These are phyloP conservation scores for Castanea crenata DNA, from an alignment of 306 rosid genomes.

Conservation along the genomic window DNA sequence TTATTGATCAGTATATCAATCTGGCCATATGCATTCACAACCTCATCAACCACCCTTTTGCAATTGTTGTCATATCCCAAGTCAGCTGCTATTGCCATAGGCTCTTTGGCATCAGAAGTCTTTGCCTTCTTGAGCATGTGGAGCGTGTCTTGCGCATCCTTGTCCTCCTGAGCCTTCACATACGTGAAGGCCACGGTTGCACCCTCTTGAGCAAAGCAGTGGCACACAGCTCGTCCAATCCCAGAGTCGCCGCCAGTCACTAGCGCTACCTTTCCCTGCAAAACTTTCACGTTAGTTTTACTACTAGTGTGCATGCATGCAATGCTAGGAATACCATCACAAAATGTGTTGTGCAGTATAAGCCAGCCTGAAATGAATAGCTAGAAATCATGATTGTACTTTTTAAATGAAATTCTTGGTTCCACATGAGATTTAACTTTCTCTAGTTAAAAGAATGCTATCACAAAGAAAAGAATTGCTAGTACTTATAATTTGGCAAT, in stretches of 20 bases:
- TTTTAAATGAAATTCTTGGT: no score
- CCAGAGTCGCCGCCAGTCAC: conserved; percentile 85
- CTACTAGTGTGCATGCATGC: no score
- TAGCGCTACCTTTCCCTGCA: conserved; percentile 77
- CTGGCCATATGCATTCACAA: conserved; percentile 47
- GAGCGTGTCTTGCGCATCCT: conserved; percentile 62
- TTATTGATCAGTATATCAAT: conserved; percentile 71
- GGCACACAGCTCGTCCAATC: conserved; percentile 69
- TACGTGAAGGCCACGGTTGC: conserved; percentile 78
- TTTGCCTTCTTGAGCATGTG: conserved; percentile 48
- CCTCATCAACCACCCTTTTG: conserved; percentile 57
- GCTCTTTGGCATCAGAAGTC: conserved; percentile 49
- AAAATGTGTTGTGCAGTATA: no score
- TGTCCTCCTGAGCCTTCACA: conserved; percentile 70
- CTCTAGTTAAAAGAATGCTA: no score
- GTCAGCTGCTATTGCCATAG: conserved; percentile 69
- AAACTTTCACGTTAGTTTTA: neutral
- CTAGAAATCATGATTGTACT: no score
- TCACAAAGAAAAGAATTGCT: no score
- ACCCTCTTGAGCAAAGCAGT: conserved; percentile 67
- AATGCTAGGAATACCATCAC: no score
- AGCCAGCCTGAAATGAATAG: no score
- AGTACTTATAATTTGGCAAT: no score
- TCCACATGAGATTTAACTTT: no score
- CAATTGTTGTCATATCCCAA: conserved; percentile 75